Conservation (phyloP, 2,329 filamentous ascomycete genomes). For the Canariomyces notabilis region DNA sequence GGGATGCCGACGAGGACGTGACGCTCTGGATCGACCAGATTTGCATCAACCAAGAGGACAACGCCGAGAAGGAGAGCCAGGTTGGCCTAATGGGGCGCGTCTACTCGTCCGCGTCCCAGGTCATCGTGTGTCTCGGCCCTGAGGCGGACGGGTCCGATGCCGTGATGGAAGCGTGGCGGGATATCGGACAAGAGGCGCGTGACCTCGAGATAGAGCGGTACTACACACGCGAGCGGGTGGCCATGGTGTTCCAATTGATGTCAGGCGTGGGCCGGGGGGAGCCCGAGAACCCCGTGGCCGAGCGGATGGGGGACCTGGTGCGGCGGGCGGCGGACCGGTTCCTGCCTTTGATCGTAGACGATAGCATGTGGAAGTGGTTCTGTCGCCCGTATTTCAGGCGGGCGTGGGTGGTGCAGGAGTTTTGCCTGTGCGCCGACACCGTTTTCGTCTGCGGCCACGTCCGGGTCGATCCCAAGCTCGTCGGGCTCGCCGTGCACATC, state of each 20-base stretch:
- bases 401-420: constrained; percentile 7
- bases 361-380: background rate
- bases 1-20: background rate
- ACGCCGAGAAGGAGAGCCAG: background rate
- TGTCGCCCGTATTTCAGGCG: background rate
- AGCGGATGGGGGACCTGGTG: background rate
- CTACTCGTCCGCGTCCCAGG: constrained; percentile 2
- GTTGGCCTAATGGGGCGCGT: constrained; percentile 3
- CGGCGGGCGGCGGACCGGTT: background rate
- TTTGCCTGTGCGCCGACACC: constrained; percentile 4
- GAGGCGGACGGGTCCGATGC: constrained; percentile 3
- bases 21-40: constrained; percentile 7
- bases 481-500: too few species aligned
- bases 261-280: too few species aligned
- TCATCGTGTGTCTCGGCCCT: constrained; percentile 7
- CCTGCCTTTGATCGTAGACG: background rate
- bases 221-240: background rate
- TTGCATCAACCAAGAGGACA: constrained; percentile 7
- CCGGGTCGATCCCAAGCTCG: too few species aligned
- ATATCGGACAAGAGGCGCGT: background rate
- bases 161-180: constrained; percentile 3
- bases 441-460: background rate
- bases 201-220: background rate
- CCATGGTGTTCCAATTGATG: background rate
- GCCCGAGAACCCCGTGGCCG: too few species aligned